Percentiles rank a stretch among this genome's conserved stretches.
phyloP scores from a whole-genome alignment of 768 basidiomycete genomes.

The Mycena venus region DNA sequence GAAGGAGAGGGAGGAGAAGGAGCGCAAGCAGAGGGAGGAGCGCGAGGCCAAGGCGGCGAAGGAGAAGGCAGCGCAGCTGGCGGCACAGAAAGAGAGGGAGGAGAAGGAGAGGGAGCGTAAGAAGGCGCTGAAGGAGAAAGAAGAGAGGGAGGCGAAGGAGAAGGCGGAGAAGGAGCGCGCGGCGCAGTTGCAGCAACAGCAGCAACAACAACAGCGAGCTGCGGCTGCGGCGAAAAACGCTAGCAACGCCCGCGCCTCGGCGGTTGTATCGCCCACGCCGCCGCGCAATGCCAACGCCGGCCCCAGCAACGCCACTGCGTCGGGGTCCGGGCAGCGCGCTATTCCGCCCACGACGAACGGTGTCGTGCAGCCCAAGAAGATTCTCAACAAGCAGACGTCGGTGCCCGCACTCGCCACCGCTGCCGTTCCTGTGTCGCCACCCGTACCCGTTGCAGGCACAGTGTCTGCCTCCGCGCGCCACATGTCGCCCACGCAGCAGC shows the following conservation, averaged over 20 bases:
- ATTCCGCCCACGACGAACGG: constrained; percentile 47
- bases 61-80: constrained; percentile 69
- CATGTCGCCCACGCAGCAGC: constrained; percentile 50
- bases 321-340: constrained; percentile 62
- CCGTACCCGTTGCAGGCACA: constrained; percentile 40
- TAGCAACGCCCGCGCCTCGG: constrained; percentile 56
- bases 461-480: constrained; percentile 36
- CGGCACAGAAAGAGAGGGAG: constrained; percentile 59
- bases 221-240: constrained; percentile 49
- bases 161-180: constrained; percentile 39
- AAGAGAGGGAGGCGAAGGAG: constrained; percentile 55
- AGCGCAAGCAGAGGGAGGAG: constrained; percentile 76
- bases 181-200: constrained; percentile 24
- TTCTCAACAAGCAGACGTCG: constrained; percentile 63
- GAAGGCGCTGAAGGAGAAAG: constrained; percentile 54
- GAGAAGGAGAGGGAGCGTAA: constrained; percentile 54
- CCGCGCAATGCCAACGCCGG: constrained; percentile 51
- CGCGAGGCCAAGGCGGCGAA: constrained; percentile 76
- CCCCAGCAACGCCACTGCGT: constrained; percentile 52
- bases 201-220: constrained; percentile 64
- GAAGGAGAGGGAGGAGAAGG: constrained; percentile 77
- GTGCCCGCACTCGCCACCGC: constrained; percentile 42
- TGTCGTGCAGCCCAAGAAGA: constrained; percentile 71
- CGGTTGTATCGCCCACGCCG: constrained; percentile 54
- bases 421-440: constrained; percentile 38